Conservation (phyloP, 2,329 filamentous ascomycete genomes). For the Sporothrix humicola region DNA sequence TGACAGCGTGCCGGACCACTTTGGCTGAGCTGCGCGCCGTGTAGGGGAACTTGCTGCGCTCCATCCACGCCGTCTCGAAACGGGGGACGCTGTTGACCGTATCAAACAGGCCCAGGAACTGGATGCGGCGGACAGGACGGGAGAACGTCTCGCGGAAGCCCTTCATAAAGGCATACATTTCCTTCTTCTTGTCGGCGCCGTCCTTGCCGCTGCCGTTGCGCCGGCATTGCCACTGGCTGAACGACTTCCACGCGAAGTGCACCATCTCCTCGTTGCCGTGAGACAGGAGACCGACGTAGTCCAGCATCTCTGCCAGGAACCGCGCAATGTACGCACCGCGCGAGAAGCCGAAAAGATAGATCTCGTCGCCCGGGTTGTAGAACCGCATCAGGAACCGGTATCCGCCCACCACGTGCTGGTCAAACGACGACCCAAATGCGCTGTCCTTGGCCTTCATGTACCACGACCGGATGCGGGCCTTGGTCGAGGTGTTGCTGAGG, state of each 20-base stretch:
- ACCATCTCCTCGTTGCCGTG: conserved; percentile 88
- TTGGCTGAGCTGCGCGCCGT: conserved; percentile 62
- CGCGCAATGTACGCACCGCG: conserved; percentile 75
- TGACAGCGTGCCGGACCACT: conserved; percentile 71
- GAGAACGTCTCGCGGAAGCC: conserved; percentile 82
- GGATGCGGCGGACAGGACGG: conserved; percentile 73
- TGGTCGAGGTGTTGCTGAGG: conserved; percentile 61
- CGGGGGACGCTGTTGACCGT: conserved; percentile 80
- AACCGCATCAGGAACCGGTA: conserved; percentile 81
- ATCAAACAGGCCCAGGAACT: conserved; percentile 80
- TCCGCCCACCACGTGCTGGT: conserved; percentile 80
- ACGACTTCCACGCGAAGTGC: conserved; percentile 82
- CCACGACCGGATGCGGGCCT: conserved; percentile 67
- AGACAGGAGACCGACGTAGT: conserved; percentile 78
- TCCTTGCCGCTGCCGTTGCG: conserved; percentile 45
- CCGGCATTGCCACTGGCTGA: conserved; percentile 73
- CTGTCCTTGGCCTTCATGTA: conserved; percentile 78
- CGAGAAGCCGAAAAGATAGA: conserved; percentile 77
- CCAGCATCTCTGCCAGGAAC: conserved; percentile 82
- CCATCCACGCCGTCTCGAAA: conserved; percentile 79
- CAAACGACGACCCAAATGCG: conserved; percentile 79
- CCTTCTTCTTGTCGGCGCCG: conserved; percentile 50
- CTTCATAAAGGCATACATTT: conserved; percentile 76
- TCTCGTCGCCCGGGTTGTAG: conserved; percentile 67
- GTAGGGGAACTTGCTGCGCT: conserved; percentile 77